A percentile compares a stretch with the other conserved stretches of the same genome.
Conservation (phyloP, 75 land plant genomes). For the Cunninghamia lanceolata region DNA sequence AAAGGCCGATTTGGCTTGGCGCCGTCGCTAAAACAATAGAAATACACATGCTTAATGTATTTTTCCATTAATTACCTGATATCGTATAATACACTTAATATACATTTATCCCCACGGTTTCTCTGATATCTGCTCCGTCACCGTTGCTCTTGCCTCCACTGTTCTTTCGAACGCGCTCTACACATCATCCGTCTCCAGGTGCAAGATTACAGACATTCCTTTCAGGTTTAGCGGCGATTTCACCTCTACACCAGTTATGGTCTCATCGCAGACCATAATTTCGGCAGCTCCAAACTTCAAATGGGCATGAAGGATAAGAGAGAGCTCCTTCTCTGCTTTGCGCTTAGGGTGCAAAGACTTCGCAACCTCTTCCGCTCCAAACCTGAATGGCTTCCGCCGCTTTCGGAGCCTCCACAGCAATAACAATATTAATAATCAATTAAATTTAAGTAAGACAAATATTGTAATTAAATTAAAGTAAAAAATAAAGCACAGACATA, state of each 20-base stretch:
- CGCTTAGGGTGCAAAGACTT: conserved; percentile 52
- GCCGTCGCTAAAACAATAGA: too few relatives aligned
- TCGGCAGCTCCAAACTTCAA: conserved; percentile 52
- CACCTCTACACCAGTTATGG: conserved; percentile 25
- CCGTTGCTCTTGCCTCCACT: conserved; percentile 50
- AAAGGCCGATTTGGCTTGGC: too few relatives aligned
- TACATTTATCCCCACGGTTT: conserved; percentile 34
- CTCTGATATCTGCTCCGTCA: conserved; percentile 34
- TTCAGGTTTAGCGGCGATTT: conserved; percentile 6
- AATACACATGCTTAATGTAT: too few relatives aligned
- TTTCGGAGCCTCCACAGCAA: conserved; percentile 54
- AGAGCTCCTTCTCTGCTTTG: conserved; percentile 72
- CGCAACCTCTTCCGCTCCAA: conserved; percentile 68
- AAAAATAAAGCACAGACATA: too few relatives aligned
- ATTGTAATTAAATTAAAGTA: too few relatives aligned
- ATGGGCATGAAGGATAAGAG: conserved; percentile 59
- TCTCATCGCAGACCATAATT: conserved; percentile 51
- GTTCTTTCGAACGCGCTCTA: conserved; percentile 55
- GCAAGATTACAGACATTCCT: conserved; percentile 28
- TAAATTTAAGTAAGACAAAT: too few relatives aligned
- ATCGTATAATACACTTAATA: too few relatives aligned
- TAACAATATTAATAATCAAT: too few relatives aligned
- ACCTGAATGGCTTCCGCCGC: conserved; percentile 66
- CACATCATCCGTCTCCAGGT: conserved; percentile 62
- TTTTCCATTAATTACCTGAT: too few relatives aligned